phyloP scores from a whole-genome alignment of 208 protist species.

The Porcisia deanei region DNA sequence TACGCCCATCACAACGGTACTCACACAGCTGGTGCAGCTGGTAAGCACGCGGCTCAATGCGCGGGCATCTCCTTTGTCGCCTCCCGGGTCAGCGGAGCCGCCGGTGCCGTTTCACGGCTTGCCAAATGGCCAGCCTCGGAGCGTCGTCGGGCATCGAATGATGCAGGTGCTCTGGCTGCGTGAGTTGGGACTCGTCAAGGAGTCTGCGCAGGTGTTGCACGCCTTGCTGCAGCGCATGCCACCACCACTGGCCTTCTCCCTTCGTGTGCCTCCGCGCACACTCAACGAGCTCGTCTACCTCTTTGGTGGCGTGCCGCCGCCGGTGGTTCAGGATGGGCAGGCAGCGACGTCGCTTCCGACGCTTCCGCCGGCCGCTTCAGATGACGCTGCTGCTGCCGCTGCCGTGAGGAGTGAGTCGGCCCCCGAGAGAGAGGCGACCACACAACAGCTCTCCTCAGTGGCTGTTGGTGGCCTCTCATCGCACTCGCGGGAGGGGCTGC shows the following conservation, averaged over 20 bases:
- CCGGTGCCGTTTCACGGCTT: constrained; percentile 48
- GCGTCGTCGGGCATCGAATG: constrained; percentile 48
- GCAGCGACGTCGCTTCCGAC: neutral
- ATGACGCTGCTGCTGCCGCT: neutral
- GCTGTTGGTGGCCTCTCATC: neutral
- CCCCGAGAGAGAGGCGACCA: neutral
- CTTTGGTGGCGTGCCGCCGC: constrained; percentile 31
- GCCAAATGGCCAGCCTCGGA: constrained; percentile 36
- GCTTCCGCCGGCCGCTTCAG: neutral
- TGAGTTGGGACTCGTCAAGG: constrained; percentile 52
- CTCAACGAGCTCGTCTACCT: constrained; percentile 54
- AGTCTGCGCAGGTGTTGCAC: constrained; percentile 30
- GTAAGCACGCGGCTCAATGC: constrained; percentile 43
- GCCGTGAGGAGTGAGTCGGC: neutral
- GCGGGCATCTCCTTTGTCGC: constrained; percentile 21
- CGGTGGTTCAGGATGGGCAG: neutral
- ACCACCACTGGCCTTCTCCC: constrained; percentile 29
- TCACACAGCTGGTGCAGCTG: constrained; percentile 66
- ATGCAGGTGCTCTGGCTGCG: constrained; percentile 78
- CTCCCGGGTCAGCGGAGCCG: neutral
- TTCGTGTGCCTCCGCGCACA: constrained; percentile 34
- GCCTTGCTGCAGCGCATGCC: constrained; percentile 27
- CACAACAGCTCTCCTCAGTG: neutral
- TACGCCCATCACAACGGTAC: constrained; percentile 51
- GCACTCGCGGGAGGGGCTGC: neutral